phyloP scores from a whole-genome alignment of 2,329 filamentous ascomycete genomes.

The Dryadomyces quercus-mongolicae region DNA sequence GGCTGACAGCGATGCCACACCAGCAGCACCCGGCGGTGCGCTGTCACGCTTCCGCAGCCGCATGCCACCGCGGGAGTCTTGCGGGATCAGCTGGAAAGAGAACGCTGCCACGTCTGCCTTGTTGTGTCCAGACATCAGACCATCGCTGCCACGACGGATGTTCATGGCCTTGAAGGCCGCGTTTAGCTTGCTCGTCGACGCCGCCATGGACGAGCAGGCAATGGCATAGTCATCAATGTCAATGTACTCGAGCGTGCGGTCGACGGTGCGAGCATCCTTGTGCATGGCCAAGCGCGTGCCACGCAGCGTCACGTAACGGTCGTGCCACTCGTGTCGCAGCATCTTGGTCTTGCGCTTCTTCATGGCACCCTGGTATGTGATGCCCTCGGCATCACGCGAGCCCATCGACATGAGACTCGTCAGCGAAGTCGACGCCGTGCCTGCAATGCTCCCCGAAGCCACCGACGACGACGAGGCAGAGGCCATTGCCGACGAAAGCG shows the following conservation, averaged over 20 bases:
- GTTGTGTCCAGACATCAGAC: conserved; percentile 19
- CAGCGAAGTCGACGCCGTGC: conserved; percentile 13
- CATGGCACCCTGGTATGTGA: conserved; percentile 76
- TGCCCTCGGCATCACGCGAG: conserved; percentile 21
- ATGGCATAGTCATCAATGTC: conserved; percentile 85
- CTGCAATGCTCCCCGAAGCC: conserved; percentile 12
- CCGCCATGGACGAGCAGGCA: conserved; percentile 65
- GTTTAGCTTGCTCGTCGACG: conserved; percentile 67
- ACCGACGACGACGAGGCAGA: conserved; percentile 10
- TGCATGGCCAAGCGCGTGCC: conserved; percentile 67
- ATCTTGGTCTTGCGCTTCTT: conserved; percentile 86
- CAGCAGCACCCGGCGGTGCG: conserved; percentile 18
- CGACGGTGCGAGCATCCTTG: conserved; percentile 40
- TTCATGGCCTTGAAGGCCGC: conserved; percentile 76
- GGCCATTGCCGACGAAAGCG: conserved; percentile 9
- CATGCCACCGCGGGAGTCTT: conserved; percentile 41
- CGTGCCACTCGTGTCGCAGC: conserved; percentile 86
- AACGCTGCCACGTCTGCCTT: conserved; percentile 54
- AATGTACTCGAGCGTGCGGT: conserved; percentile 61
- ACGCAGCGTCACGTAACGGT: conserved; percentile 79
- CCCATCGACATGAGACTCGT: conserved; percentile 14
- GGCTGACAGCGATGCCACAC: conserved; percentile 7
- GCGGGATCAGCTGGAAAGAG: conserved; percentile 74
- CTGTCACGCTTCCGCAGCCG: conserved; percentile 41
- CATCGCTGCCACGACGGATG: conserved; percentile 41